Base-by-base conservation (phyloP, 1,139 yeast species). In the Geotrichum klebahnii region DNA sequence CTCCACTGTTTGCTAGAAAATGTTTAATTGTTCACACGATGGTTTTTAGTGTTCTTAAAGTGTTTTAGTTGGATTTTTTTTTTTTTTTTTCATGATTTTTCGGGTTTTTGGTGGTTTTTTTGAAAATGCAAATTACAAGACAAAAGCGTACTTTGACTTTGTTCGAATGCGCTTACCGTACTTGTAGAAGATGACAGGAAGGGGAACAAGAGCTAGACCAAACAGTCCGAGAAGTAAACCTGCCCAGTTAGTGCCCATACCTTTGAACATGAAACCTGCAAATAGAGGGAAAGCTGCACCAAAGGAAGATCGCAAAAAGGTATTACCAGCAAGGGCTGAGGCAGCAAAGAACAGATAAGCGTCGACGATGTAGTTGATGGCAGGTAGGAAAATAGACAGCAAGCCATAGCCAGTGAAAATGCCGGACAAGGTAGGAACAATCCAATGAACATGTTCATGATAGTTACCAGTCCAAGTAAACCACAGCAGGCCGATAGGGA, bases 251-350 rank as follows among this genome's bases (percentile, higher is more conserved):
- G 80, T 78, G 32, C 88, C 83, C 79, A 89, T 76, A 57, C 76
- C 77, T 14, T 72, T 67, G 67, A 88, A 87, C 96, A 89, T 82
- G 57, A 80, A 84, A 2, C 77, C 67, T 2, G 82, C 78, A 62
- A 90, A 90, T 53, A 90, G 72, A 33, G 97, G 97, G 78, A 90
- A 89, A 1, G 76, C 77, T 37, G 83, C 85, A 54, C 84, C 89
- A 60, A 79, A 77, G 0, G 73, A 81, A 54, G 90, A 81, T 73
- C 98, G 81, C 62, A 90, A 72, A 62, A 89, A 81, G 0, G 96
- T 81, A 64, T 87, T 87, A 12, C 84, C 96, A 3, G 97, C 96
- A 58, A 89, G 73, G 1, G 96, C 96, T 23, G 95, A 84, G 4
- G 96, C 96, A 3, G 96, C 95, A 62, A 82, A 81, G 53, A 81